Base-by-base conservation (phyloP, 768 basidiomycete species). In the Auriscalpium vulgare region DNA sequence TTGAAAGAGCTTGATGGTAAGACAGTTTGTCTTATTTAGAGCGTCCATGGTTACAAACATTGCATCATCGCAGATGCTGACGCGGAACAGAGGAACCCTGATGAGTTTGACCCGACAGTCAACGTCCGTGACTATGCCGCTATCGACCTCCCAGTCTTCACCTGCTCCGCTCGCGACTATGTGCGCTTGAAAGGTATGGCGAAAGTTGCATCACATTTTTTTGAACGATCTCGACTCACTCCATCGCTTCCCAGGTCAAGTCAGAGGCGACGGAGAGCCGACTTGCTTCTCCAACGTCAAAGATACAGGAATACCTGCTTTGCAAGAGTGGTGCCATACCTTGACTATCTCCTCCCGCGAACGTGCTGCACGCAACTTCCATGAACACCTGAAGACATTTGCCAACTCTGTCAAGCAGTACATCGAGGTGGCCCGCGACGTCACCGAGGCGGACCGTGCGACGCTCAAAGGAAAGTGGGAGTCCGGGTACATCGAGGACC, bases 121-220 rank as follows among this genome's bases (percentile, higher is more conserved):
- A 72, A 77, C 47, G 58, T 79, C 48, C 75, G 82, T 58, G 83
- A 84, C 62, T 84, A 85, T 59, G 74, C 76, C 34, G 74, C 72
- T 1, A 83, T 84, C 53, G 72, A 84, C 56, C 75, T 85, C 4
- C 83, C 83, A 2, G 81, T 83, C 10, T 84, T 84, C 66, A 82
- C 81, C 16, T 77, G 74, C 55, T 84, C 83, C 1, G 75, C 79
- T 43, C 75, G 82, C 16, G 82, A 85, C 64, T 84, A 85, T 59
- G 74, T 82, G 16, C 71, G 82, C 44, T 64, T 84, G 21, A 81
- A 75, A 45, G 71, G 77, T 78, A 74, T 43, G 60, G 29, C 29
- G 29, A 3, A 29, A 29, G 0, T 5, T 66, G 37, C 54, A n/a
- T 9, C 23, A 52, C 35, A 36, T 13, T 23, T 48, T n/a, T 5